Conservation (phyloP, 768 basidiomycete genomes). For the Trametes maxima region DNA sequence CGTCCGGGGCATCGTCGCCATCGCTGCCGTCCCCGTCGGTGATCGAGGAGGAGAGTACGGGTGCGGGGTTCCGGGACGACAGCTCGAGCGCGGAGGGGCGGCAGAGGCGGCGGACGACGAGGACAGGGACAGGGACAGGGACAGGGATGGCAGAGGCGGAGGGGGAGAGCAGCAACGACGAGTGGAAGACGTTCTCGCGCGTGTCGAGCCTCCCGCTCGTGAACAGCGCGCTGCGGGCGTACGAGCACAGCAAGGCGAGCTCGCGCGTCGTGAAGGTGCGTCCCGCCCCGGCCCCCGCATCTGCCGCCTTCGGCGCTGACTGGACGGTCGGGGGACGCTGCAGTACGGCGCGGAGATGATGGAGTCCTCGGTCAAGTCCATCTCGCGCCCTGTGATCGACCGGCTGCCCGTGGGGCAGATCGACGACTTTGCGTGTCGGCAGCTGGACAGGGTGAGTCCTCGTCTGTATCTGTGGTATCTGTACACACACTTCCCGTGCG, state of each 20-base stretch:
- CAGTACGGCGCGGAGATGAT: constrained; percentile 89
- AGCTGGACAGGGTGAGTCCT: constrained; percentile 74
- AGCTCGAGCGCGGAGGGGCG: neutral
- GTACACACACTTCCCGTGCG: neutral
- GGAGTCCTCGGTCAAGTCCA: constrained; percentile 79
- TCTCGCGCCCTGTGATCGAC: constrained; percentile 81
- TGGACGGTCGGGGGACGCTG: neutral
- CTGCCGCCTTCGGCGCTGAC: neutral
- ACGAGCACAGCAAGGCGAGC: constrained; percentile 82
- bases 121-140: neutral
- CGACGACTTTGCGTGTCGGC: constrained; percentile 88
- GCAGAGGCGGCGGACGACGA: neutral
- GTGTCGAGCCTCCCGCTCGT: constrained; percentile 75
- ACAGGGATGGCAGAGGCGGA: constrained; percentile 12
- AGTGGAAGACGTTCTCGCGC: constrained; percentile 50
- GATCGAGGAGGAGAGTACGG: constrained; percentile 10
- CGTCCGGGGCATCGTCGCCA: constrained; percentile 37
- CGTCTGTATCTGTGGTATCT: constrained; percentile 7
- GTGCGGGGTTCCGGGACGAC: constrained; percentile 5
- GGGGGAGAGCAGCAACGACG: constrained; percentile 18
- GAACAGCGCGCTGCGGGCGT: constrained; percentile 68
- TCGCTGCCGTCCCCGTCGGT: constrained; percentile 33
- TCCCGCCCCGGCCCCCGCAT: constrained; percentile 4
- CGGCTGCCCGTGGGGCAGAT: constrained; percentile 75
- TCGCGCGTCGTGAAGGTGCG: constrained; percentile 84